phyloP scores from a whole-genome alignment of 2,329 filamentous ascomycete genomes.

The Colletotrichum sidae region DNA sequence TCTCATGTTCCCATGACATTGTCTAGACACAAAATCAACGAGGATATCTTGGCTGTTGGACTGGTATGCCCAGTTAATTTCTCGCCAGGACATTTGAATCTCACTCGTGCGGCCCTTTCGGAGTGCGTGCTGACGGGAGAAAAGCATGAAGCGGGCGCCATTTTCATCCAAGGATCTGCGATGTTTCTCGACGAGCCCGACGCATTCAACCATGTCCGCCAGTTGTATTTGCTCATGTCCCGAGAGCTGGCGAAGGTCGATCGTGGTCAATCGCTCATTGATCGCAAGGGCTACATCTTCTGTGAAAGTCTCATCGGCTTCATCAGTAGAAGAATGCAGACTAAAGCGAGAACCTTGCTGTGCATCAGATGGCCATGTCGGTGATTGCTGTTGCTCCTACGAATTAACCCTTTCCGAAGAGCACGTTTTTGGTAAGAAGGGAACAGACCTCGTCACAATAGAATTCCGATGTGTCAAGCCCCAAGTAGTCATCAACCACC shows the following conservation, averaged over 20 bases:
- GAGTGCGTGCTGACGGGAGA: constrained; percentile 84
- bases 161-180: constrained; percentile 91
- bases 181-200: constrained; percentile 86
- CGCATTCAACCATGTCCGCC: constrained; percentile 86
- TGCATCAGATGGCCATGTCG: constrained; percentile 40
- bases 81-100: constrained; percentile 78
- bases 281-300: constrained; percentile 77
- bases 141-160: constrained; percentile 86
- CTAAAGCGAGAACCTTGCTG: constrained; percentile 53
- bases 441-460: constrained; percentile 54
- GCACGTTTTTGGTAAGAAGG: neutral
- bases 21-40: constrained; percentile 81
- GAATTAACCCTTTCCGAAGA: neutral
- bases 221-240: constrained; percentile 88
- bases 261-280: constrained; percentile 79
- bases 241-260: constrained; percentile 83
- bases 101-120: constrained; percentile 74
- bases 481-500: constrained; percentile 80
- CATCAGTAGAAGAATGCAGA: constrained; percentile 48
- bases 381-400: constrained; percentile 2
- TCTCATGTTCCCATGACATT: constrained; percentile 81
- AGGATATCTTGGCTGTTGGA: constrained; percentile 91
- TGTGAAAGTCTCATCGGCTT: constrained; percentile 74
- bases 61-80: constrained; percentile 89
- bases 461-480: constrained; percentile 71